These are phyloP conservation scores for Kwoniella shivajii DNA, from an alignment of 1,284 basidiomycete species.

Conservation along the genomic window DNA sequence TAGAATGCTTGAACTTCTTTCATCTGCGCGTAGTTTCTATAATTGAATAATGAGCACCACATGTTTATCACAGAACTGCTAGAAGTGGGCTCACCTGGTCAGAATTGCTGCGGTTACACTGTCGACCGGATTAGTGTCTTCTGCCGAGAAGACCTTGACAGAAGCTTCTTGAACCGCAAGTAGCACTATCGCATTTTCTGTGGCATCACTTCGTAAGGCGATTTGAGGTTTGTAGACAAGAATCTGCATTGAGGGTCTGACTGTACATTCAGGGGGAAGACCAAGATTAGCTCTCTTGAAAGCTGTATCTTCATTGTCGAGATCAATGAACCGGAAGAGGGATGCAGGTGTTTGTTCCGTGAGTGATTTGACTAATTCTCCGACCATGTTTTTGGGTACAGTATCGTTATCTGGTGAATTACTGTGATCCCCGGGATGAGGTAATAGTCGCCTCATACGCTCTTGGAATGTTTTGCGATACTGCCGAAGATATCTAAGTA, in stretches of 20 bases:
- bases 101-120: constrained; percentile 83
- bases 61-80: not conserved
- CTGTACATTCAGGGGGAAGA: constrained; percentile 48
- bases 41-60: constrained; percentile 10
- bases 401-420: constrained; percentile 10
- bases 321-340: constrained; percentile 28
- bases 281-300: constrained; percentile 27
- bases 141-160: constrained; percentile 76
- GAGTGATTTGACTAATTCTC: constrained; percentile 25
- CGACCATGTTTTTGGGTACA: constrained; percentile 16
- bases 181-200: constrained; percentile 68
- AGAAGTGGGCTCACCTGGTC: constrained; percentile 65
- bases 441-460: constrained; percentile 20
- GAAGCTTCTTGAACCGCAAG: constrained; percentile 81
- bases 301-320: constrained; percentile 6
- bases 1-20: constrained; percentile 87
- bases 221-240: constrained; percentile 90
- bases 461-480: constrained; percentile 35
- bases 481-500: constrained; percentile 30
- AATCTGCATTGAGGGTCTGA: constrained; percentile 71
- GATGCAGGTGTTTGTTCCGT: constrained; percentile 11
- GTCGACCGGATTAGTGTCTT: constrained; percentile 78
- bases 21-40: constrained; percentile 71
- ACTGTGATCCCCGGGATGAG: constrained; percentile 6
- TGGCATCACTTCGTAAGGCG: constrained; percentile 69